Percentiles rank a stretch among this genome's conserved stretches.
Evolutionary conservation across 2,329 filamentous ascomycete genomes (phyloP).

Genomic region (Colletotrichum lini): DNA sequence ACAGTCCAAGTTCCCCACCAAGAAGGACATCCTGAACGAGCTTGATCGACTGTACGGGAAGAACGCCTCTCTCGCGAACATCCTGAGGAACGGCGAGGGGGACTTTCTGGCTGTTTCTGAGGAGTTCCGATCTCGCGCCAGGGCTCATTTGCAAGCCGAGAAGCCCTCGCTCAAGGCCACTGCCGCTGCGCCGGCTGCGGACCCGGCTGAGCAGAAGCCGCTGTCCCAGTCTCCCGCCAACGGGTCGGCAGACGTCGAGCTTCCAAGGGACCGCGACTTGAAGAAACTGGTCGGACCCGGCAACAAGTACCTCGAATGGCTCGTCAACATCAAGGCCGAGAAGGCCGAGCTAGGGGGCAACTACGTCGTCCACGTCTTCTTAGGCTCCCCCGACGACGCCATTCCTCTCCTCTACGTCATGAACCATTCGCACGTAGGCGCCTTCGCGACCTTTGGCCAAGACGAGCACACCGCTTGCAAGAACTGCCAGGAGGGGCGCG

Average conservation of each 20-base stretch:
- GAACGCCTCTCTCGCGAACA: conserved; percentile 35
- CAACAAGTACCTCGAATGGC: conserved; percentile 63
- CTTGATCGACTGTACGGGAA: conserved; percentile 31
- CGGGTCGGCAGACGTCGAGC: background rate
- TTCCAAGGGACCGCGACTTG: conserved; percentile 18
- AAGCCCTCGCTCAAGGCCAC: background rate
- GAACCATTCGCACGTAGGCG: conserved; percentile 64
- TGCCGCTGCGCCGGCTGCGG: background rate
- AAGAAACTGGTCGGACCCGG: conserved; percentile 35
- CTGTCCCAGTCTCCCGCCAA: background rate
- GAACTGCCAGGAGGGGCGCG: conserved; percentile 45
- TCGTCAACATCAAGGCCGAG: conserved; percentile 67
- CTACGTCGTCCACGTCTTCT: conserved; percentile 71
- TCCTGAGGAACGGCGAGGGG: conserved; percentile 16
- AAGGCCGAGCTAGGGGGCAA: conserved; percentile 65
- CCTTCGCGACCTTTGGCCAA: conserved; percentile 57
- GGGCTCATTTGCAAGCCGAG: conserved; percentile 21
- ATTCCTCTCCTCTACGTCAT: conserved; percentile 56
- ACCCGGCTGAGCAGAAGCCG: conserved; percentile 6
- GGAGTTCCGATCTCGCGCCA: conserved; percentile 28
- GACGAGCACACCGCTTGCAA: conserved; percentile 44
- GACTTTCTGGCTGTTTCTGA: conserved; percentile 22
- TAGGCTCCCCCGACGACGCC: conserved; percentile 59
- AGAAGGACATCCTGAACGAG: conserved; percentile 43
- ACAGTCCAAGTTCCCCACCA: conserved; percentile 43